These are phyloP conservation scores for Emmonsiellopsis sp. DNA, from an alignment of 2,329 filamentous ascomycete genomes.

Conservation along the genomic window DNA sequence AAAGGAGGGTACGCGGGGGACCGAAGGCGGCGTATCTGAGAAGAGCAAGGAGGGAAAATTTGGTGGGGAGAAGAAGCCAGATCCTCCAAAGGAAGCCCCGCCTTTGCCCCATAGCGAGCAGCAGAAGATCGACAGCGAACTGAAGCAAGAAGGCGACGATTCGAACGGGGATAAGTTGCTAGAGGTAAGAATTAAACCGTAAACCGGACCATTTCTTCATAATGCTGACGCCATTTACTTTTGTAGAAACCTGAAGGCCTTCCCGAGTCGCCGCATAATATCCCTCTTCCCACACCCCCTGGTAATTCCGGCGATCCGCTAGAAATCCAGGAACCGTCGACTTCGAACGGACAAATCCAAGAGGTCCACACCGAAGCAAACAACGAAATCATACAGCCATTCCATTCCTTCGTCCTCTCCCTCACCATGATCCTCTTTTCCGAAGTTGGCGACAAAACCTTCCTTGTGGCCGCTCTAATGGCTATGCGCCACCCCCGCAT, in stretches of 20 bases:
- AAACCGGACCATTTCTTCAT: background rate
- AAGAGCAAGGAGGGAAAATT: slow-evolving; percentile 69
- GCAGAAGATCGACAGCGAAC: slow-evolving; percentile 47
- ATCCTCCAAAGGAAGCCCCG: slow-evolving; percentile 75
- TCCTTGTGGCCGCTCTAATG: slow-evolving; percentile 94
- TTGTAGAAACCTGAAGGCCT: slow-evolving; percentile 69
- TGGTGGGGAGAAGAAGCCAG: slow-evolving; percentile 65
- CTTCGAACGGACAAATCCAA: slow-evolving; percentile 29
- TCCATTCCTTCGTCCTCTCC: slow-evolving; percentile 84
- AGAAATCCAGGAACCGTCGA: slow-evolving; percentile 43
- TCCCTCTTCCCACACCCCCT: slow-evolving; percentile 57
- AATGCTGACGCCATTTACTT: background rate
- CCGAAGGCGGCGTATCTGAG: slow-evolving; percentile 78
- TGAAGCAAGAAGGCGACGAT: slow-evolving; percentile 24
- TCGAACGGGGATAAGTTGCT: slow-evolving; percentile 32
- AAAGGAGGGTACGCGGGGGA: slow-evolving; percentile 78
- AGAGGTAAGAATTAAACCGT: slow-evolving; percentile 42
- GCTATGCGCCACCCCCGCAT: slow-evolving; percentile 95
- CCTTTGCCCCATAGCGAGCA: slow-evolving; percentile 74
- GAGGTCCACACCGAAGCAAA: slow-evolving; percentile 19
- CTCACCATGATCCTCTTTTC: slow-evolving; percentile 97
- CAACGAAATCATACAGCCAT: slow-evolving; percentile 55
- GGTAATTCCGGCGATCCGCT: slow-evolving; percentile 33
- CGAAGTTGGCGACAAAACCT: slow-evolving; percentile 97
- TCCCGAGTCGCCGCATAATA: slow-evolving; percentile 66